These are phyloP conservation scores for Diplocarpon rosae DNA, from an alignment of 2,329 filamentous ascomycete species.

Conservation along the genomic window DNA sequence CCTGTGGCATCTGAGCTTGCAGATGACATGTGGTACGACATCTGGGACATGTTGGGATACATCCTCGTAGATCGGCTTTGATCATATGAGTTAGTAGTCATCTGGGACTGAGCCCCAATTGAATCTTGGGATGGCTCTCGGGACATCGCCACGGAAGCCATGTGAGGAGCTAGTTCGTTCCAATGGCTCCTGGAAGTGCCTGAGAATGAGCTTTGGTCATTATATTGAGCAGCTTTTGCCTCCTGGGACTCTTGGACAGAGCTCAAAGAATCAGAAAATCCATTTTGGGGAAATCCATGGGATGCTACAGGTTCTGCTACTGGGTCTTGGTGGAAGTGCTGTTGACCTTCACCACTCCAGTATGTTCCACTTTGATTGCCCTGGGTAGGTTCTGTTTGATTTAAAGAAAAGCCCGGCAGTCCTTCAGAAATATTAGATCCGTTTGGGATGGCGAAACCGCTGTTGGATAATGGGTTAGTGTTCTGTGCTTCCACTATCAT, in stretches of 20 bases:
- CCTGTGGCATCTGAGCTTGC: conserved; percentile 24
- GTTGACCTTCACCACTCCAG: conserved; percentile 27
- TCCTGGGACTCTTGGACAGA: conserved; percentile 18
- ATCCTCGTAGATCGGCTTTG: conserved; percentile 21
- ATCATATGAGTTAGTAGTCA: conserved; percentile 23
- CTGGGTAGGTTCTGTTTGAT: conserved; percentile 26
- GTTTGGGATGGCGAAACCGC: conserved; percentile 19
- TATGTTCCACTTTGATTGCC: conserved; percentile 24
- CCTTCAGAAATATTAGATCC: conserved; percentile 18
- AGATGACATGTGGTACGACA: conserved; percentile 25
- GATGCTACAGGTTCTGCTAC: conserved; percentile 4
- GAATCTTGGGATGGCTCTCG: conserved; percentile 25
- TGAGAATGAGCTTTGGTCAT: conserved; percentile 13
- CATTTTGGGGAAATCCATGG: conserved; percentile 20
- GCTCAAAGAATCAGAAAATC: conserved; percentile 23
- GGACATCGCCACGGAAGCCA: conserved; percentile 22
- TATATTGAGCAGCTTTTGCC: conserved; percentile 12
- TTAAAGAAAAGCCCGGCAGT: conserved; percentile 25
- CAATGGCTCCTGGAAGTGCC: conserved; percentile 17
- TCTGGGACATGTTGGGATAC: conserved; percentile 21
- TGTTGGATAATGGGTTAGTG: conserved; percentile 27
- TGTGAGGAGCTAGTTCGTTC: conserved; percentile 19
- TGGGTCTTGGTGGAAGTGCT: conserved; percentile 26
- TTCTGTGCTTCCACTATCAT: conserved; percentile 22
- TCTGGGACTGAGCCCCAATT: conserved; percentile 21